Conservation (phyloP, 2,329 filamentous ascomycete genomes). For the Cercospora sojina region DNA sequence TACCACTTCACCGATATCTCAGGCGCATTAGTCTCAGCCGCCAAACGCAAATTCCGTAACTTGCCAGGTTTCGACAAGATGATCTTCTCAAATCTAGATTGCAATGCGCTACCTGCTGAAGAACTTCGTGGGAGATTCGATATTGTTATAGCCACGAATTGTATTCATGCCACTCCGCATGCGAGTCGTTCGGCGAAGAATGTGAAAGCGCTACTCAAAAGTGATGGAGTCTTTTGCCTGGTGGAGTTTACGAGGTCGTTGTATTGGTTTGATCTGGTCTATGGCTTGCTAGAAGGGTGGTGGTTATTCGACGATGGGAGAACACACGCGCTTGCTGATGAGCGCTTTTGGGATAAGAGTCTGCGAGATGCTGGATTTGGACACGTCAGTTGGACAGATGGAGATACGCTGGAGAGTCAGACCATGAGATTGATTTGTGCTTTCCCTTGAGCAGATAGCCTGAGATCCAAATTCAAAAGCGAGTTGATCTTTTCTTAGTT, state of each 20-base stretch:
- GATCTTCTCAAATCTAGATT: conserved; percentile 32
- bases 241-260: conserved; percentile 38
- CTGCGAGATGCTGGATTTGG: conserved; percentile 36
- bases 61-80: conserved; percentile 21
- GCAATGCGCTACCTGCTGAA: neutral
- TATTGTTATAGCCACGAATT: conserved; percentile 40
- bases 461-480: neutral
- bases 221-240: conserved; percentile 38
- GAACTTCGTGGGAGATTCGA: conserved; percentile 19
- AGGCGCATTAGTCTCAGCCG: conserved; percentile 29
- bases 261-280: conserved; percentile 38
- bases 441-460: neutral
- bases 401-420: conserved; percentile 17
- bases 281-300: conserved; percentile 42
- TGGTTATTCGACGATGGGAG: conserved; percentile 44
- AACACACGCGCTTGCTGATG: conserved; percentile 32
- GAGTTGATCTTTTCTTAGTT: neutral
- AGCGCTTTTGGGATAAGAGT: conserved; percentile 24
- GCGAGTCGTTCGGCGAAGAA: conserved; percentile 31
- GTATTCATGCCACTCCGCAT: conserved; percentile 40
- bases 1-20: conserved; percentile 51
- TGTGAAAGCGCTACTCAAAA: conserved; percentile 33
- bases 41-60: conserved; percentile 13
- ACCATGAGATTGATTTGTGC: conserved; percentile 12
- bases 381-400: conserved; percentile 41